These are phyloP conservation scores for Fomitopsis pinicola DNA, from an alignment of 1,284 basidiomycete species.

Conservation along the genomic window DNA sequence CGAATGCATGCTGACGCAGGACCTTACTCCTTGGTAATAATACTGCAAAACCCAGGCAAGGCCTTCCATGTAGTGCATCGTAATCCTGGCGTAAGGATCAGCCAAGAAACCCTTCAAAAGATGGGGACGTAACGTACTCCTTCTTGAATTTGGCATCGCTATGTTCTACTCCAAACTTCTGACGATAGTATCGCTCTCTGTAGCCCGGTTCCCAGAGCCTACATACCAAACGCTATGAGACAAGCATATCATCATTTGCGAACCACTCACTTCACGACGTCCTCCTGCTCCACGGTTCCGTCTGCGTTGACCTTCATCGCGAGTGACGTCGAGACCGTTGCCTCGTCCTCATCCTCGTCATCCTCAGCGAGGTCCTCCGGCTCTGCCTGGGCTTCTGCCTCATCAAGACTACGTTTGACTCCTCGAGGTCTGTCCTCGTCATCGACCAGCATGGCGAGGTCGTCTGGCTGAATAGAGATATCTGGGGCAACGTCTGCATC, in stretches of 20 bases:
- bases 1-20: background rate
- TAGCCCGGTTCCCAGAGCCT: conserved; percentile 96
- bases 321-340: conserved; percentile 36
- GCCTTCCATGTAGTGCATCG: conserved; percentile 87
- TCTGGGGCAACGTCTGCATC: conserved; percentile 7
- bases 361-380: conserved; percentile 34
- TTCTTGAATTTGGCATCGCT: conserved; percentile 73
- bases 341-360: conserved; percentile 46
- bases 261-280: conserved; percentile 80
- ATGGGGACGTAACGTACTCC: conserved; percentile 45
- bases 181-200: conserved; percentile 90
- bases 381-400: conserved; percentile 33
- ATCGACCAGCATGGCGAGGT: conserved; percentile 13
- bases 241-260: background rate
- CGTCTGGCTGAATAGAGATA: background rate
- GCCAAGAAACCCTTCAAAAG: background rate
- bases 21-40: conserved; percentile 93
- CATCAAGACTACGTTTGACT: conserved; percentile 69
- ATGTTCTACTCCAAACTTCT: conserved; percentile 86
- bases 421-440: conserved; percentile 32
- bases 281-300: conserved; percentile 88
- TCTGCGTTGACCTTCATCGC: conserved; percentile 79
- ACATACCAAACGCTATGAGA: conserved; percentile 9
- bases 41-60: conserved; percentile 96
- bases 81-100: conserved; percentile 51